Percentiles rank a stretch among this genome's conserved stretches.
Conservation (phyloP, 2,329 filamentous ascomycete species). For the Fusarium devonianum region DNA sequence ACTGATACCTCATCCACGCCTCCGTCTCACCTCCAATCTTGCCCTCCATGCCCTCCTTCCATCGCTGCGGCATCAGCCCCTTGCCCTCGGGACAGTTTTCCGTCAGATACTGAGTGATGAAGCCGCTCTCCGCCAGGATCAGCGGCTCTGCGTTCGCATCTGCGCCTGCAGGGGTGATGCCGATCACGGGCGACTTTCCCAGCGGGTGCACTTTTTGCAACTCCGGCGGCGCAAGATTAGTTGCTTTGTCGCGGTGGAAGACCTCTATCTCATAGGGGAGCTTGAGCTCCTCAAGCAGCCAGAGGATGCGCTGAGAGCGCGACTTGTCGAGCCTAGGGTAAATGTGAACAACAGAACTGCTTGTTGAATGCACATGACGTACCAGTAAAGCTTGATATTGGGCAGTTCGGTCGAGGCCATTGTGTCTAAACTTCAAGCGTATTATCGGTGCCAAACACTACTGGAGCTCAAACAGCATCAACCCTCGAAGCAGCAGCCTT, state of each 20-base stretch:
- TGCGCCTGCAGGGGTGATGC: slow-evolving; percentile 58
- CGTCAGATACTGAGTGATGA: slow-evolving; percentile 82
- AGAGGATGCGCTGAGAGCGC: slow-evolving; percentile 82
- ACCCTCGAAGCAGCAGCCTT: slow-evolving; percentile 1
- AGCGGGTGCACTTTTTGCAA: slow-evolving; percentile 82
- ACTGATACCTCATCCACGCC: slow-evolving; percentile 66
- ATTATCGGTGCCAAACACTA: too few species aligned
- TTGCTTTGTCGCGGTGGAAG: slow-evolving; percentile 71
- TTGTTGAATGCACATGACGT: slow-evolving; percentile 25
- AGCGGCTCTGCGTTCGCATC: slow-evolving; percentile 50
- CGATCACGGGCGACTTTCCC: slow-evolving; percentile 85
- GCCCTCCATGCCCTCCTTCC: slow-evolving; percentile 65
- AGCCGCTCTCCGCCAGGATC: slow-evolving; percentile 81
- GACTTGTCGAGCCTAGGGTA: slow-evolving; percentile 81
- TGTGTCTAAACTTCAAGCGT: too few species aligned
- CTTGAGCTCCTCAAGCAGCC: slow-evolving; percentile 84
- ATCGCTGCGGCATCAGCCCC: slow-evolving; percentile 60
- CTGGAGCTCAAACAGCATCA: too few species aligned
- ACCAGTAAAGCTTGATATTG: slow-evolving; percentile 72
- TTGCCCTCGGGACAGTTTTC: slow-evolving; percentile 63
- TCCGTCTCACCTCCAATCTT: slow-evolving; percentile 67
- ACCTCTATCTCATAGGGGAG: slow-evolving; percentile 81
- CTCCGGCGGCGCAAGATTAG: slow-evolving; percentile 75
- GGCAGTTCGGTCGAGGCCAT: slow-evolving; percentile 48
- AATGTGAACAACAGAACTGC: background rate